These are phyloP conservation scores for Suillus discolor DNA, from an alignment of 768 basidiomycete genomes.

Conservation along the genomic window DNA sequence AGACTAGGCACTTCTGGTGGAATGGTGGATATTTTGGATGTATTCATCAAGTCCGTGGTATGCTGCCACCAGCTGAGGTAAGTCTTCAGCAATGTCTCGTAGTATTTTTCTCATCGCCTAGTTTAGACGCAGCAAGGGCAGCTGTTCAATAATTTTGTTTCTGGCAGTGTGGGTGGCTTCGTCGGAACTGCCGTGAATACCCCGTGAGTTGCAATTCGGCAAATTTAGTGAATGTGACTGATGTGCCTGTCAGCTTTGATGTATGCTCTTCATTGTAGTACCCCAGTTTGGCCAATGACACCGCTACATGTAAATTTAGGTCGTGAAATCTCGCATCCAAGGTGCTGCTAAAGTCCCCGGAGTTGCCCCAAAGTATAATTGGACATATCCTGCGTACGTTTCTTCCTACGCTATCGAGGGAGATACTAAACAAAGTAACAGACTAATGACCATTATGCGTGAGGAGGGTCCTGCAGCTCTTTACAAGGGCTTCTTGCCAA, in stretches of 20 bases:
- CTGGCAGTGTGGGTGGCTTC: constrained; percentile 88
- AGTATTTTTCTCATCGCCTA: background rate
- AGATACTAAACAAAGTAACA: constrained; percentile 21
- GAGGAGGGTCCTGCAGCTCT: constrained; percentile 87
- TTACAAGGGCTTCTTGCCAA: constrained; percentile 96
- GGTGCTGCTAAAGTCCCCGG: constrained; percentile 66
- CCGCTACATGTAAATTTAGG: constrained; percentile 44
- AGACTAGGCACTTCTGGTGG: constrained; percentile 77
- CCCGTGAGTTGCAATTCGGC: constrained; percentile 53
- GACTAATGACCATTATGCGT: constrained; percentile 72
- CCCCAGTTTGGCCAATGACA: background rate
- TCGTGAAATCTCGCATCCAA: constrained; percentile 97
- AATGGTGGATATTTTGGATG: constrained; percentile 96
- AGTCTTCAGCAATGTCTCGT: constrained; percentile 17
- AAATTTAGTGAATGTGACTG: constrained; percentile 13
- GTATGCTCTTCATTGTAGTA: constrained; percentile 29
- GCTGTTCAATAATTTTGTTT: constrained; percentile 89
- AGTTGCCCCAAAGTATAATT: constrained; percentile 85
- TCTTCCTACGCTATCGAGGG: constrained; percentile 2
- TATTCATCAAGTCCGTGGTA: constrained; percentile 80
- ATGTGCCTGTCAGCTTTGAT: constrained; percentile 42
- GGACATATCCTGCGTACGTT: constrained; percentile 87
- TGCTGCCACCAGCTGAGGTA: constrained; percentile 88
- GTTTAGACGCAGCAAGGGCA: constrained; percentile 63
- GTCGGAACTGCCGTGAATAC: constrained; percentile 92